Base-by-base conservation (phyloP, 306 rosid species). In the Malus sieversii region DNA sequence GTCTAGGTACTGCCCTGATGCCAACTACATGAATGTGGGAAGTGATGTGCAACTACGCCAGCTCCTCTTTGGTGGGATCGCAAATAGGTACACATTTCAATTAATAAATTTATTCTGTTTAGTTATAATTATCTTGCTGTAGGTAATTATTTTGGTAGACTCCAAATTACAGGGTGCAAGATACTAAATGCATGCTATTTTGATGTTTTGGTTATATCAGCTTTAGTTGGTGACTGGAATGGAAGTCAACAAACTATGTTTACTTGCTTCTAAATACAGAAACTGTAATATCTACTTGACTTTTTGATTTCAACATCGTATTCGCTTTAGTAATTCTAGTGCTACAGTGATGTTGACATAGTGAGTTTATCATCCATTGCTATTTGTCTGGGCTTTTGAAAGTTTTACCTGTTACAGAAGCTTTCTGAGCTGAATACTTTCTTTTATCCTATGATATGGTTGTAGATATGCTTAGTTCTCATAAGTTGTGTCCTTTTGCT, bases 11-110 rank as follows among this genome's bases (percentile, higher is more conserved):
- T 94, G 97, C 75, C 75, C 96, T 16, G 96, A 91, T 84, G 97
- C 98, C 78, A 87, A 85, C 75, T 77, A 88, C 85, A 94, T 94
- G 98, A 94, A 94, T 45, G 91, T 94, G 79, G 97, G 98, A 80
- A 94, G 98, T 69, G 98, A 94, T 82, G 78, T 88, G 62, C 98
- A 94, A 81, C 73, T 94, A 82, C 97, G 97, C 68, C 90, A 84
- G 87, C 88, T 94, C 51, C 87, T 94, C 74, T 94, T 94, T 75
- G 98, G 98, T 80, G 98, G 97, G 72, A 87, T 59, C 29, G 62
- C 62, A 76, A 94, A 94, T 85, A 94, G 98, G 98, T 93, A 67
- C 70, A 46, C 40, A 10, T 60, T 48, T 66, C 73, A 66, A 4
- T 73, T 38, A n/a, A 25, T 63, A 53, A 19, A 57, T 67, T 62